These are phyloP conservation scores for Tranzscheliella williamsii DNA, from an alignment of 1,284 basidiomycete genomes.

Conservation along the genomic window DNA sequence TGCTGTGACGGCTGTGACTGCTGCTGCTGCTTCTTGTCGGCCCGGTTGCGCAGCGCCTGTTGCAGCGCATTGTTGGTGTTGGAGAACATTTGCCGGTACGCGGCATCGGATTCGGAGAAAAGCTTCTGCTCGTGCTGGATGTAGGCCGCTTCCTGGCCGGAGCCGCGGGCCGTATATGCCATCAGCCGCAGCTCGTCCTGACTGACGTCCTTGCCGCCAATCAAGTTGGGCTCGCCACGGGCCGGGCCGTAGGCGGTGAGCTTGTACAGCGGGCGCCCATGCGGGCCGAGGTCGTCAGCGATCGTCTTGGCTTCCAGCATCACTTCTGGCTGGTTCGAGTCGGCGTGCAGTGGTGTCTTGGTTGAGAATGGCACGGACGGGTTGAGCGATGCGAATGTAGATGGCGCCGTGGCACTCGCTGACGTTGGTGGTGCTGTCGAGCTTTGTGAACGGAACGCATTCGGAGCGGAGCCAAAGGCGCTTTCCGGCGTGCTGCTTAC, in stretches of 20 bases:
- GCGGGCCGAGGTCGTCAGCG: slow-evolving; percentile 33
- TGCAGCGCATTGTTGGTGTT: slow-evolving; percentile 10
- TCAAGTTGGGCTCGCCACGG: slow-evolving; percentile 74
- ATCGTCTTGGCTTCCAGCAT: slow-evolving; percentile 20
- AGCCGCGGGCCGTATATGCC: slow-evolving; percentile 37
- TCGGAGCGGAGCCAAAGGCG: too few relatives aligned
- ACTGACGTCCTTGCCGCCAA: slow-evolving; percentile 73
- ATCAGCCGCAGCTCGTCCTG: slow-evolving; percentile 73
- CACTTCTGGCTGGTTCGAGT: slow-evolving; percentile 34
- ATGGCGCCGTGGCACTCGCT: too few relatives aligned
- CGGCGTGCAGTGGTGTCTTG: slow-evolving; percentile 8
- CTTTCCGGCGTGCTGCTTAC: too few relatives aligned
- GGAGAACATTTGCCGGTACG: slow-evolving; percentile 4
- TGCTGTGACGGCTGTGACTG: not conserved
- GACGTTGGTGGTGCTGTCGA: too few relatives aligned
- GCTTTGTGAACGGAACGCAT: too few relatives aligned
- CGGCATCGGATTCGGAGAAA: slow-evolving; percentile 16
- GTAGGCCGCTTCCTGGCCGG: slow-evolving; percentile 21
- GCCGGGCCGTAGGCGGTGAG: slow-evolving; percentile 78
- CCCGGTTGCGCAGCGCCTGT: slow-evolving; percentile 21
- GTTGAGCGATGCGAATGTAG: slow-evolving; percentile 8
- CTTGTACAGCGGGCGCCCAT: slow-evolving; percentile 72
- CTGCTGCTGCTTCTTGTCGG: slow-evolving; percentile 10
- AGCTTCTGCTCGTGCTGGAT: slow-evolving; percentile 31
- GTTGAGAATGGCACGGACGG: slow-evolving; percentile 12